Evolutionary conservation across 495 filamentous ascomycete species (phyloP), one percentile per base, ranked within the genome.

Genomic region (Penicillium ochrochloron): DNA sequence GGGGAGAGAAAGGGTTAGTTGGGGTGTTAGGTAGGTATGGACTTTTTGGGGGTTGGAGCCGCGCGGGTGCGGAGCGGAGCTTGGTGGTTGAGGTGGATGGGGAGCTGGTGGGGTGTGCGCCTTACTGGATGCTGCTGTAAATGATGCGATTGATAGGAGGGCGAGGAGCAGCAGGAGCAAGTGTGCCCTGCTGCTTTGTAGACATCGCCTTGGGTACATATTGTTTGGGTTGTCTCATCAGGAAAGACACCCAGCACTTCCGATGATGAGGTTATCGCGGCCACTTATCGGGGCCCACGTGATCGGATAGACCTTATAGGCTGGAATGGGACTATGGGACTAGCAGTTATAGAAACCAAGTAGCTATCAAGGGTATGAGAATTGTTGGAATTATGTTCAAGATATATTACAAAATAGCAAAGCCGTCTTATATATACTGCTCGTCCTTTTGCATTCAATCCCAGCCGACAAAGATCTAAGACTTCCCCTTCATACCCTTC

Each of bases 401-500:
- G 15, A 0, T 50, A 27, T 52, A 31, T 52, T 52, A 52, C 14
- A 52, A 7, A 52, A 25, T 14, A 52, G 25, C 15, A 52, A 5
- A 52, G 15, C 27, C 53, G 7, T 9, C 27, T 9, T 15, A 8
- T 54, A 29, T 54, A 37, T 37, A 56, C 31, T 37, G 17, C 29
- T 19, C 52, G 8, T 37, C 29, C 25, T 37, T 21, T 8, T 29
- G 14, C 14, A 23, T 48, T 3, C 21, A 48, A 14, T 14, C 19
- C 9, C 53, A 23, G 9, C 8, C 44, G 31, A 11, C 3, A 33
- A 15, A 29, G 3, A 15, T 33, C 33, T 42, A 50, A 57, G 76
- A 80, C 65, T 71, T 79, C 19, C 78, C 79, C 67, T 80, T 80
- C 69, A 77, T 66, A 21, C 85, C 83, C 59, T 86, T 84, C 65